Evolutionary conservation across 345 rosid species (phyloP).

Genomic region (Euphorbia pulcherrima): DNA sequence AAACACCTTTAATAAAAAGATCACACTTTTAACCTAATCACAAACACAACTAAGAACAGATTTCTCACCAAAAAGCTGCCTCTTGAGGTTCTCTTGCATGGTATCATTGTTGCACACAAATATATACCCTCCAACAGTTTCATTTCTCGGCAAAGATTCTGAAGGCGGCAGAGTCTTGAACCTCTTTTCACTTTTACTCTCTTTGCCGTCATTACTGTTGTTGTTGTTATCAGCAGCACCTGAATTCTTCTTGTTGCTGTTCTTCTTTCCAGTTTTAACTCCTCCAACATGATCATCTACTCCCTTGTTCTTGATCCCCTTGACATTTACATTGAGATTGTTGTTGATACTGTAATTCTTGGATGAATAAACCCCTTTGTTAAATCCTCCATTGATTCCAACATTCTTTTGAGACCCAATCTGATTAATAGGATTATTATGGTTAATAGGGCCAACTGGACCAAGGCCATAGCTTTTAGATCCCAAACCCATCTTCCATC

Average conservation of each 20-base stretch:
- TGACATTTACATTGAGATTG: conserved; percentile 38
- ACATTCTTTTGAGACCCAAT: conserved; percentile 33
- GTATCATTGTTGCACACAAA: conserved; percentile 99
- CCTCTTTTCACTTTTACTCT: conserved; percentile 59
- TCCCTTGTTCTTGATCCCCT: conserved; percentile 49
- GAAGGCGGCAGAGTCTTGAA: conserved; percentile 95
- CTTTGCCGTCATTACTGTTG: conserved; percentile 22
- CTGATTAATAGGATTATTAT: conserved; percentile 22
- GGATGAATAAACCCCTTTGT: conserved; percentile 65
- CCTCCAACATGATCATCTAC: conserved; percentile 38
- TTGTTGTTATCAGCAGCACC: conserved; percentile 23
- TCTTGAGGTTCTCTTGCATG: conserved; percentile 85
- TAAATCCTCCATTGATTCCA: conserved; percentile 70
- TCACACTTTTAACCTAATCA: neutral
- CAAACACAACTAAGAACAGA: neutral
- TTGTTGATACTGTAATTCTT: conserved; percentile 29
- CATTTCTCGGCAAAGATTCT: conserved; percentile 82
- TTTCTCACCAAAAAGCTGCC: conserved; percentile 79
- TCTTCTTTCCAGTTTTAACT: conserved; percentile 48
- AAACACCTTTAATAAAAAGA: neutral
- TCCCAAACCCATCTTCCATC: conserved; percentile 44
- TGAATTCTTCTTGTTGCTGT: conserved; percentile 36
- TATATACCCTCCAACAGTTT: conserved; percentile 91
- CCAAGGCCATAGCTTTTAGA: conserved; percentile 30
- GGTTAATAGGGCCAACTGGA: conserved; percentile 31